phyloP scores from a whole-genome alignment of 306 rosid genomes.

The Medicago lupulina region DNA sequence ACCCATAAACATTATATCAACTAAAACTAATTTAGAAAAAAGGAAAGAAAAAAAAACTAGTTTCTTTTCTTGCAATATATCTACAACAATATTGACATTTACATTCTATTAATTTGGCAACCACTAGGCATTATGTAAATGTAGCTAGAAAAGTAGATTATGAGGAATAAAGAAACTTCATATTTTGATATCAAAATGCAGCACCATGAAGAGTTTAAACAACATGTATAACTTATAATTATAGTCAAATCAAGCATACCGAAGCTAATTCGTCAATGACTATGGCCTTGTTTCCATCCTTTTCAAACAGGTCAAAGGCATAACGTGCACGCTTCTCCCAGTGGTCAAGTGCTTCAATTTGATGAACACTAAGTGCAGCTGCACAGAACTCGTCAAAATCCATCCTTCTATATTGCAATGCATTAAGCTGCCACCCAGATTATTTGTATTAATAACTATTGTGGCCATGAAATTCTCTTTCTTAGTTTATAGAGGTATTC shows the following conservation, averaged over 20 bases:
- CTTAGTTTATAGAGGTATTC: conserved; percentile 3
- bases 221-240: conserved; percentile 22
- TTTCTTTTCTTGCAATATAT: conserved; percentile 31
- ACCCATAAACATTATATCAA: neutral
- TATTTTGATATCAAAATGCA: conserved; percentile 15
- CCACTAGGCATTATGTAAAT: conserved; percentile 11
- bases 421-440: conserved; percentile 71
- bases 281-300: conserved; percentile 84
- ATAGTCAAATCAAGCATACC: conserved; percentile 58
- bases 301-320: conserved; percentile 85
- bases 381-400: conserved; percentile 91
- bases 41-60: neutral
- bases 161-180: conserved; percentile 12
- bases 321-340: conserved; percentile 92
- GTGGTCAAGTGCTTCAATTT: conserved; percentile 73
- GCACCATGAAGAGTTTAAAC: neutral
- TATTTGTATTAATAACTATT: conserved; percentile 20
- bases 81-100: conserved; percentile 15
- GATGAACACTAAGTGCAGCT: conserved; percentile 84
- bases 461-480: conserved; percentile 8
- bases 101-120: neutral
- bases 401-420: conserved; percentile 90
- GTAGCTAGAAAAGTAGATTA: neutral
- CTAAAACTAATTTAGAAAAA: neutral
- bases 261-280: conserved; percentile 92